Conservation (phyloP, 768 basidiomycete species). For the Russula compacta region DNA sequence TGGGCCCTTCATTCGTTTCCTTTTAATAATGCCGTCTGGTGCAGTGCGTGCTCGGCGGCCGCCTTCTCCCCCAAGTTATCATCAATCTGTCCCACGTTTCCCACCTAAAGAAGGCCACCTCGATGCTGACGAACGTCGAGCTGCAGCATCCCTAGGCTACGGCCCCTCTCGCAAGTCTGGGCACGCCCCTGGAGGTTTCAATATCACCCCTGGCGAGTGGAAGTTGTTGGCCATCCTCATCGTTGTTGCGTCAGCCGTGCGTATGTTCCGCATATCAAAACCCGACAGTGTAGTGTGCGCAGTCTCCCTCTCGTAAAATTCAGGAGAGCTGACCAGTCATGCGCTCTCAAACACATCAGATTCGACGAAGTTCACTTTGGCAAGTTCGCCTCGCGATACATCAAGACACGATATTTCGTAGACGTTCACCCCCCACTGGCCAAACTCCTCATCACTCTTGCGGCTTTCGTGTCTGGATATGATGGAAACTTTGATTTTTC, state of each 20-base stretch:
- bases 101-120: slow-evolving; percentile 19
- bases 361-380: slow-evolving; percentile 99
- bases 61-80: slow-evolving; percentile 14
- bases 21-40: slow-evolving; percentile 22
- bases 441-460: slow-evolving; percentile 89
- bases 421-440: slow-evolving; percentile 98
- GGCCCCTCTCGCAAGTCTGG: slow-evolving; percentile 17
- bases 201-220: slow-evolving; percentile 63
- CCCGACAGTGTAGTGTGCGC: slow-evolving; percentile 91
- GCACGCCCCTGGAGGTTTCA: slow-evolving; percentile 47
- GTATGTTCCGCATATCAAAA: slow-evolving; percentile 75
- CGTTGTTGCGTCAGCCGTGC: slow-evolving; percentile 67
- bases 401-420: slow-evolving; percentile 84
- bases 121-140: slow-evolving; percentile 21
- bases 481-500: slow-evolving; percentile 95
- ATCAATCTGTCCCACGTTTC: slow-evolving; percentile 16
- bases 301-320: background rate
- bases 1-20: slow-evolving; percentile 10
- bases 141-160: slow-evolving; percentile 19
- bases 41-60: slow-evolving; percentile 19
- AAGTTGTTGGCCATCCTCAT: slow-evolving; percentile 60
- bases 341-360: slow-evolving; percentile 32
- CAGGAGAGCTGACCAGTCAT: background rate
- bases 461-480: slow-evolving; percentile 79
- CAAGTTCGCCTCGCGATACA: slow-evolving; percentile 91